Conservation (phyloP, 1,284 basidiomycete genomes). For the Anthracocystis walkeri region DNA sequence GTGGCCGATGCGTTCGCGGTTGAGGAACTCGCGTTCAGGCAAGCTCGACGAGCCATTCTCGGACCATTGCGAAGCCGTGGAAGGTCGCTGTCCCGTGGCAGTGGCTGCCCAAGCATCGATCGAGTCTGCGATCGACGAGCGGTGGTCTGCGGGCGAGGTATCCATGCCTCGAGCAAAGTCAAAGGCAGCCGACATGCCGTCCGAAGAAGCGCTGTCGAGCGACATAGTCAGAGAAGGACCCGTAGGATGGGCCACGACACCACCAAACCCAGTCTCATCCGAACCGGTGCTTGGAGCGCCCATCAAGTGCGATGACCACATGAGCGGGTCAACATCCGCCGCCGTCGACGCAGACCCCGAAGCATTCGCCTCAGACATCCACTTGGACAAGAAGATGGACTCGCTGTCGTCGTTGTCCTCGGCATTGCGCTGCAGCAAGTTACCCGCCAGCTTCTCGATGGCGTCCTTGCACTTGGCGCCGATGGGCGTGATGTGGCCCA, state of each 20-base stretch:
- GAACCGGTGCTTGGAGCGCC: conserved; percentile 19
- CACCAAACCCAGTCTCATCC: conserved; percentile 18
- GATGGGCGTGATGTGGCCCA: conserved; percentile 48
- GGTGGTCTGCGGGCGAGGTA: conserved; percentile 31
- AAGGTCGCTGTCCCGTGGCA: conserved; percentile 23
- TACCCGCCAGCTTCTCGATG: conserved; percentile 41
- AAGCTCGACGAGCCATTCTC: conserved; percentile 38
- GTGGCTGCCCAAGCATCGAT: conserved; percentile 41
- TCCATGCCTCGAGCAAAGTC: conserved; percentile 48
- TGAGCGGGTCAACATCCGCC: conserved; percentile 28
- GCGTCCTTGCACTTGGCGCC: conserved; percentile 53
- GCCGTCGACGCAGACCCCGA: conserved; percentile 12
- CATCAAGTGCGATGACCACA: conserved; percentile 48
- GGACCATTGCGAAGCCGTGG: conserved; percentile 45
- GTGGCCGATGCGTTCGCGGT: conserved; percentile 37
- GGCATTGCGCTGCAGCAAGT: conserved; percentile 26
- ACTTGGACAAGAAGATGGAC: conserved; percentile 34
- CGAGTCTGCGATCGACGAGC: conserved; percentile 43
- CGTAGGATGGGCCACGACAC: conserved; percentile 25
- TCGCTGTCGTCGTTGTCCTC: conserved; percentile 24
- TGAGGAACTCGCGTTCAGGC: conserved; percentile 36
- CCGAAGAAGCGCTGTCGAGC: conserved; percentile 45
- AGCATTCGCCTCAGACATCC: conserved; percentile 30
- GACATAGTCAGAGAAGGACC: conserved; percentile 51
- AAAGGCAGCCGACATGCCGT: conserved; percentile 47